Evolutionary conservation across 768 basidiomycete species (phyloP), one percentile per base, ranked within the genome.

Genomic region (Boletales sp.): DNA sequence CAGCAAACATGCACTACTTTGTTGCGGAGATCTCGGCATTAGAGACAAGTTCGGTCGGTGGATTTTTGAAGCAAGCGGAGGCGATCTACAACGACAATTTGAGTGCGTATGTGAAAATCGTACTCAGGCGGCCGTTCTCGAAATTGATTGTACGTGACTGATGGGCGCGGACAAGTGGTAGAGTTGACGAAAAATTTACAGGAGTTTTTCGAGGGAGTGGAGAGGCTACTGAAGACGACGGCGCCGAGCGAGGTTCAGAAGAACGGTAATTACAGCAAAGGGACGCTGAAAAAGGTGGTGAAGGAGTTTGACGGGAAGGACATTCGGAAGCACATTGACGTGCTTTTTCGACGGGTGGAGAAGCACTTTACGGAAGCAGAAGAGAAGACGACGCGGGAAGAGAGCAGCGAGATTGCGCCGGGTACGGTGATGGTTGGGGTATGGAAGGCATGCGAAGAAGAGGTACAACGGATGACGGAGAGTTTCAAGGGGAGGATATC

Each of bases 1-100:
- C 63, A 98, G 95, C 96, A 70, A 98, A 98, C 64, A 96, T 95
- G 94, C 89, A 94, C 56, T 85, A 88, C 62, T 95, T 96, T 63
- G 80, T 93, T 34, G 81, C 86, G 0, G 94, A 95, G 61, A 83
- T 87, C 32, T 78, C 84, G 0, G 80, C 79, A 56, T 74, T 92
- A 59, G 80, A 88, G 61, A 71, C 85, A 45, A 71, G 78, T 48
- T 79, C 90, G 42, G 73, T 87, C 54, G 71, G 72, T 41, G 61
- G 70, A 1, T 93, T 90, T 62, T 70, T 84, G 43, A 79, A 78
- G 55, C 80, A 79, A 49, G 95, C 94, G 0, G 84, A 92, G 66
- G 73, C 70, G 0, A 85, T 94, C 43, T 97, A 96, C 63, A 88
- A 90, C 41, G 93, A 97, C 64, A 96, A 94, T 65, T 69, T 98